Conservation (phyloP, 108 stramenopile genomes). For the Mediolabrus comicus region DNA sequence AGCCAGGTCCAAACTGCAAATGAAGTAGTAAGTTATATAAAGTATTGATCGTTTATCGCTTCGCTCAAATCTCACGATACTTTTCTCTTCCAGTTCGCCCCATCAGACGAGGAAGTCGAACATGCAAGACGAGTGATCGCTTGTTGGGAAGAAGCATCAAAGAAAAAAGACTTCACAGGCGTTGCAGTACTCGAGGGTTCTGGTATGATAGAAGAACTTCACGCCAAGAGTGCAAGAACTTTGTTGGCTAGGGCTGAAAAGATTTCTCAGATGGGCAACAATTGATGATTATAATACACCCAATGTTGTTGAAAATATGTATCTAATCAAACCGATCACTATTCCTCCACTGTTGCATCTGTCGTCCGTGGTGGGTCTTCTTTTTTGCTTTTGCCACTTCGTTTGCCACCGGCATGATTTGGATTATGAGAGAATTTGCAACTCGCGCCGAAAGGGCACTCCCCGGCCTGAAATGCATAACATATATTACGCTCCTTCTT, state of each 20-base stretch:
- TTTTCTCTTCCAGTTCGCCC: too few species aligned
- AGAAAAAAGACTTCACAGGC: slow-evolving; percentile 6
- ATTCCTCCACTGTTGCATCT: too few species aligned
- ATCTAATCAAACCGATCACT: too few species aligned
- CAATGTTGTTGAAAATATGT: too few species aligned
- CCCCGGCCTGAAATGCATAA: slow-evolving; percentile 11
- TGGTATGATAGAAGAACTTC: slow-evolving; percentile 23
- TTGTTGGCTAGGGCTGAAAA: slow-evolving; percentile 10
- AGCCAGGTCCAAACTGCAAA: slow-evolving; percentile 7
- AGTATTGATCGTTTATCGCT: too few species aligned
- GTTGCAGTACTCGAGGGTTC: slow-evolving; percentile 22
- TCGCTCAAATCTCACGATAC: too few species aligned
- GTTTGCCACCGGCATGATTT: slow-evolving; percentile 7
- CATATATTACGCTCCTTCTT: slow-evolving; percentile 8
- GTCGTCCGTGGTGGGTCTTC: too few species aligned
- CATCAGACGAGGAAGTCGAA: slow-evolving; percentile 12
- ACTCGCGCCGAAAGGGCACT: slow-evolving; percentile 2
- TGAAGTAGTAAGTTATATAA: too few species aligned
- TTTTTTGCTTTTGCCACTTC: background rate
- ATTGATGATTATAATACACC: too few species aligned
- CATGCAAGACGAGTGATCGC: slow-evolving; percentile 6
- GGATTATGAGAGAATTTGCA: slow-evolving; percentile 21
- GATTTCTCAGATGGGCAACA: background rate
- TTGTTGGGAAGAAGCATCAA: slow-evolving; percentile 5
- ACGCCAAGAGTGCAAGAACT: slow-evolving; percentile 14